Evolutionary conservation across 768 basidiomycete genomes (phyloP), one percentile per base, ranked within the genome.

Genomic region (Serendipita indica): DNA sequence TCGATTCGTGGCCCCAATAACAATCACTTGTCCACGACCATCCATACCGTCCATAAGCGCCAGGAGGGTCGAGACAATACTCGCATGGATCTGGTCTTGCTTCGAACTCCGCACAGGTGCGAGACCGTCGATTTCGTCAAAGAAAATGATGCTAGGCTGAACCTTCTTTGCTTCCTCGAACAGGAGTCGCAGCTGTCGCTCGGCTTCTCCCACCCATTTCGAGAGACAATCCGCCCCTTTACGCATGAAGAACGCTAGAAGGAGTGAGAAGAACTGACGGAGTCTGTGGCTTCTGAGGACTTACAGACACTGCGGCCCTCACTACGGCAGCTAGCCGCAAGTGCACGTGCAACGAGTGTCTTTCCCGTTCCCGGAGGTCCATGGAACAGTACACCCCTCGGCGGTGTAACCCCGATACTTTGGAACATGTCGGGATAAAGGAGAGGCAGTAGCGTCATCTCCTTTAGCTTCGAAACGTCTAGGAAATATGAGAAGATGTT

Each of bases 11-110:
- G 96, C 96, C 28, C 96, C 96, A 64, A 98, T 98, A 30, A 99
- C 90, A 27, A 98, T 80, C 16, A 99, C 94, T 69, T 97, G 92
- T 70, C 74, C 93, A 57, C 96, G 80, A 1, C 93, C 93, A 62
- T 99, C 96, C 94, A 98, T 98, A 41, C 94, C 96, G 69, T 98
- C 96, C 96, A 98, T 98, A 41, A 98, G 76, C 1, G 96, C 94
- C 1, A 99, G 76, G 6, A 98, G 76, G 0, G 96, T 98, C 56
- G 88, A 90, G 4, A 99, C 96, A 63, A 99, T 92, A 28, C 89
- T 92, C 1, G 96, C 96, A 67, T 98, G 96, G 58, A 98, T 97
- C 70, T 99, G 94, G 68, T 98, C 96, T 66, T 97, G 96, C 67
- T 98, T 97, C 16, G 89, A 88, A n/a, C 91, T 94, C 45, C 96